phyloP scores from a whole-genome alignment of 2,329 filamentous ascomycete genomes.

The Phoma sp. region DNA sequence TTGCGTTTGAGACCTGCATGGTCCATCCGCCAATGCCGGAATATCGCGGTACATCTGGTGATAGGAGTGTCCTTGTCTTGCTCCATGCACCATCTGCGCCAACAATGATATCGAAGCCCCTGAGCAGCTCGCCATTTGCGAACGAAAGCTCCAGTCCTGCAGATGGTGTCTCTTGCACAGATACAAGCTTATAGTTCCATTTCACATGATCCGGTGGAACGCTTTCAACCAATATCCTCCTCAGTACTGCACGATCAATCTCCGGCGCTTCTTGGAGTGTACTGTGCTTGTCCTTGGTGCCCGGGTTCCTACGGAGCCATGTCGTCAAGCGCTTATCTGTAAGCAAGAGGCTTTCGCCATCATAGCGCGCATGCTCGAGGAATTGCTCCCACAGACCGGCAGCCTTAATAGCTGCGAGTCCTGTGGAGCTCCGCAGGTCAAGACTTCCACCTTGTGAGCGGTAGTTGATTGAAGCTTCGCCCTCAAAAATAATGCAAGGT shows the following conservation, averaged over 20 bases:
- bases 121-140: constrained; percentile 30
- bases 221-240: constrained; percentile 30
- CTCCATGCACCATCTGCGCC: constrained; percentile 55
- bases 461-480: constrained; percentile 30
- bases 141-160: constrained; percentile 31
- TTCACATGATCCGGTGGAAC: constrained; percentile 29
- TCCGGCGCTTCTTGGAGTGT: constrained; percentile 29
- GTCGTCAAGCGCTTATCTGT: constrained; percentile 45
- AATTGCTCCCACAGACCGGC: constrained; percentile 60
- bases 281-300: constrained; percentile 18
- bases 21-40: constrained; percentile 45
- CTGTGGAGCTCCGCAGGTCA: constrained; percentile 59
- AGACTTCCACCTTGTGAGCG: constrained; percentile 55
- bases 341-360: constrained; percentile 51
- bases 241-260: constrained; percentile 32
- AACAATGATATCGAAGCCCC: constrained; percentile 51
- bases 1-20: constrained; percentile 37
- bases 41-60: constrained; percentile 42
- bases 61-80: constrained; percentile 45
- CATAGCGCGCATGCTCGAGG: constrained; percentile 47
- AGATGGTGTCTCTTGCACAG: constrained; percentile 19
- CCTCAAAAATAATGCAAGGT: constrained; percentile 58
- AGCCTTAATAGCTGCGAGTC: constrained; percentile 57
- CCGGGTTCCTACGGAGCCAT: constrained; percentile 25
- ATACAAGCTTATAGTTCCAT: constrained; percentile 31